A percentile compares a stretch with the other conserved stretches of the same genome.
Evolutionary conservation across 495 filamentous ascomycete genomes (phyloP).

Genomic region (Trichoderma asperelloides): DNA sequence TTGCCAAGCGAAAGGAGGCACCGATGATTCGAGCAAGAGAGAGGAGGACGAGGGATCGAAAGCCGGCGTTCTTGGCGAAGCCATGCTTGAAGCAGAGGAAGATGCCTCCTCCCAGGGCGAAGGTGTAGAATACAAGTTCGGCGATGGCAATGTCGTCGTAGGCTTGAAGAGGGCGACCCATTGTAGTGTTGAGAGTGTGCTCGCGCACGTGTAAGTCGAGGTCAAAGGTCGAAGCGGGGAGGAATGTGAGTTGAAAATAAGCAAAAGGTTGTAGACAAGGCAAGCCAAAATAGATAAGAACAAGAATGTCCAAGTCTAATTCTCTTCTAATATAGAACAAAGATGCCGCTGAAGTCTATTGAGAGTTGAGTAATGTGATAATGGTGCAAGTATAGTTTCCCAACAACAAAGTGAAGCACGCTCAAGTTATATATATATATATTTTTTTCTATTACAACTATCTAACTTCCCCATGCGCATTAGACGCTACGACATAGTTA

Average conservation of each 20-base stretch:
- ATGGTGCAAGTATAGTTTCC: background rate
- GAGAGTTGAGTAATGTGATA: background rate
- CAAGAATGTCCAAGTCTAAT: no score
- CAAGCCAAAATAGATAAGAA: no score
- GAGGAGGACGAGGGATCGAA: conserved; percentile 26
- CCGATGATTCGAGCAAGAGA: conserved; percentile 26
- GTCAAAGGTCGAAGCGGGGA: background rate
- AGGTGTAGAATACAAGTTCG: conserved; percentile 23
- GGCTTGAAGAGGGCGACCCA: background rate
- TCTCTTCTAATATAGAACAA: no score
- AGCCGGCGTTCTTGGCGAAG: conserved; percentile 25
- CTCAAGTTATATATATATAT: background rate
- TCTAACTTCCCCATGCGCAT: background rate
- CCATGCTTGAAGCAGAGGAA: conserved; percentile 24
- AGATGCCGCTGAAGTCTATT: background rate
- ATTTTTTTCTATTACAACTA: background rate
- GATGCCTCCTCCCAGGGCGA: conserved; percentile 20
- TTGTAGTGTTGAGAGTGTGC: background rate
- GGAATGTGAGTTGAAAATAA: background rate
- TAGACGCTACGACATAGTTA: background rate
- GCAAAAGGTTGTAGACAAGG: background rate
- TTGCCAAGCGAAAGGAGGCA: conserved; percentile 24
- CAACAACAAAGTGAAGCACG: background rate
- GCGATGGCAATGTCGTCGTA: conserved; percentile 23
- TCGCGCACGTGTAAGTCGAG: background rate